Evolutionary conservation across 1,284 basidiomycete genomes (phyloP), one percentile per base, ranked within the genome.

Genomic region (Cutaneotrichosporon cavernicola): DNA sequence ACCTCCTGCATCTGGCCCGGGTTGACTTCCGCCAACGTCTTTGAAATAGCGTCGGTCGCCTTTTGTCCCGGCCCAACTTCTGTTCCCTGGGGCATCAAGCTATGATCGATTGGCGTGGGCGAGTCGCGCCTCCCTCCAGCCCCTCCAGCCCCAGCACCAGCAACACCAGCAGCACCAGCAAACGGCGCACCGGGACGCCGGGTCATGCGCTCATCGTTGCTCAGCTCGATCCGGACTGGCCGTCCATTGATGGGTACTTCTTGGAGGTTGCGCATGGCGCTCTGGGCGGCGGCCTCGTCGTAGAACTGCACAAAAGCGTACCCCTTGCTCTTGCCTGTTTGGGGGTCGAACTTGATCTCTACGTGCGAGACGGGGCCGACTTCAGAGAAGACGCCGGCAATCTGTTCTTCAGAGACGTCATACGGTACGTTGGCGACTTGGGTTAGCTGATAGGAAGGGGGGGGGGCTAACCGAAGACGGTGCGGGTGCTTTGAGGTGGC

Each of bases 221-320:
- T 83, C 59, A 91, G 84, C 76, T 93, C 91, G 71, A 95, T 90
- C 60, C 91, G 86, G 43, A 94, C 83, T 7, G 88, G 87, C n/a
- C 91, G 86, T 4, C 91, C 91, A 63, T 89, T 90, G 38, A 93
- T 89, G 68, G 88, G 87, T 53, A 87, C 87, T 61, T 90, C 90
- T 77, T 92, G 90, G 57, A 94, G 83, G 76, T 94, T 94, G 69
- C 92, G 86, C 46, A 94, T 89, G 46, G 92, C 92, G 40, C 90
- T 91, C 16, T 85, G 81, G 1, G 90, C 90, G 9, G 95, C 98
- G 80, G 97, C 93, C 76, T 95, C 90, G 79, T 99, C 96, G 73
- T 90, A 89, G 78, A 93, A 97, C 85, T 97, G 93, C 83, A 94
- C 95, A 78, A 97, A 97, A 14, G 95, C 96, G 77, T 97, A 99